Evolutionary conservation across 768 basidiomycete genomes (phyloP).

Genomic region (Russula sp.): DNA sequence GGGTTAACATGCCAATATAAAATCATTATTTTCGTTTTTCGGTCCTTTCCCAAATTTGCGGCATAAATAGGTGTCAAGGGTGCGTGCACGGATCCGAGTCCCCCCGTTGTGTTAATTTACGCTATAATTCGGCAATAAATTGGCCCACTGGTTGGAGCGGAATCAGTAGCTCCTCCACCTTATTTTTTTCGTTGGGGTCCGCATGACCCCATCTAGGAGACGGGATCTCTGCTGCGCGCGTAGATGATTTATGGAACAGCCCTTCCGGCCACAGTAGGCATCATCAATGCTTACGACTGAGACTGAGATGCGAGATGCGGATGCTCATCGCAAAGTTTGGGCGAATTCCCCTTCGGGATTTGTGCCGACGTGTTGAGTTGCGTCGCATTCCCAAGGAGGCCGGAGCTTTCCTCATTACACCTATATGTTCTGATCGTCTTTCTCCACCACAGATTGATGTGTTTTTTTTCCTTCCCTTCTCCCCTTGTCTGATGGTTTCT

Average conservation of each 20-base stretch:
- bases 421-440: neutral
- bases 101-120: neutral
- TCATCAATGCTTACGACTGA: neutral
- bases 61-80: neutral
- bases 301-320: neutral
- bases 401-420: neutral
- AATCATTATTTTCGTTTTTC: too few relatives aligned
- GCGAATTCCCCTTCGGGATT: neutral
- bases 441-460: neutral
- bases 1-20: neutral
- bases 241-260: neutral
- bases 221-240: neutral
- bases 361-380: too few relatives aligned
- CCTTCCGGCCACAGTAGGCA: neutral
- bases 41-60: too few relatives aligned
- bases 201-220: constrained; percentile 1
- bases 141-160: neutral
- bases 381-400: neutral
- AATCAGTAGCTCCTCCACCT: neutral
- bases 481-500: neutral
- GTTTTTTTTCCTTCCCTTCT: neutral
- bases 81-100: constrained; percentile 4
- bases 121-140: constrained; percentile 1
- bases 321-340: neutral
- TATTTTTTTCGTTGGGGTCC: neutral